Base-by-base conservation (phyloP, 106 monocot species). In the Dendrobium huoshanense region DNA sequence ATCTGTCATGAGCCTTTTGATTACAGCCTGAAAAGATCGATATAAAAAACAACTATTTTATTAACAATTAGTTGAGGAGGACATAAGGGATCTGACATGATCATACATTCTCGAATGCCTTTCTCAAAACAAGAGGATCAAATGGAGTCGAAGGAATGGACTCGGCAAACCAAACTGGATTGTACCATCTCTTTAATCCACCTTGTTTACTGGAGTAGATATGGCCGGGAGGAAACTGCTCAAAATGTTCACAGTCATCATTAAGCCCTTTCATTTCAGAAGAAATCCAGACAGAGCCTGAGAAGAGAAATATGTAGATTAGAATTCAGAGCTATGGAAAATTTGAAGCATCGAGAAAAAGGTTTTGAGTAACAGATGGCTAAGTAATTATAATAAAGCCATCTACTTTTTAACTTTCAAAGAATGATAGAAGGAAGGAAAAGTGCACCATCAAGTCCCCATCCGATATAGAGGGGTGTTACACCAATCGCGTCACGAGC, bases 201-300 rank as follows among this genome's bases (percentile, higher is more conserved):
- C 87, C 85, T 44, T 77, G 78, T 75, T 86, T 91, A 83, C 95
- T 95, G 10, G 95, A 95, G 84, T 91, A 95, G 79, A 95, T 51
- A 67, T 92, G 85, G 20, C 92, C 92, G 42, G 95, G 92, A 41
- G 92, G 95, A 82, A 95, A 95, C 2, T 59, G 45, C 83, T 95
- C 88, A 31, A 95, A 95, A 45, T 92, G 90, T 70, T 90, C 92
- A 45, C 90, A 95, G 22, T 92, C 92, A 75, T 95, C 92, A 42
- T 95, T 92, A 49, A 95, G 83, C 65, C 87, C 95, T 79, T 95
- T 95, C 92, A 95, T 92, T 67, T 95, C 95, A 0, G 95, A 92
- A 27, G 92, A 90, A 77, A 95, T 90, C 95, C 95, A 95, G 17
- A 95, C 84, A 75, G 95, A 92, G 1, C 94, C 94, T 92, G 78